Evolutionary conservation across 2,329 filamentous ascomycete species (phyloP).

Genomic region (Tolypocladium ophioglossoides): DNA sequence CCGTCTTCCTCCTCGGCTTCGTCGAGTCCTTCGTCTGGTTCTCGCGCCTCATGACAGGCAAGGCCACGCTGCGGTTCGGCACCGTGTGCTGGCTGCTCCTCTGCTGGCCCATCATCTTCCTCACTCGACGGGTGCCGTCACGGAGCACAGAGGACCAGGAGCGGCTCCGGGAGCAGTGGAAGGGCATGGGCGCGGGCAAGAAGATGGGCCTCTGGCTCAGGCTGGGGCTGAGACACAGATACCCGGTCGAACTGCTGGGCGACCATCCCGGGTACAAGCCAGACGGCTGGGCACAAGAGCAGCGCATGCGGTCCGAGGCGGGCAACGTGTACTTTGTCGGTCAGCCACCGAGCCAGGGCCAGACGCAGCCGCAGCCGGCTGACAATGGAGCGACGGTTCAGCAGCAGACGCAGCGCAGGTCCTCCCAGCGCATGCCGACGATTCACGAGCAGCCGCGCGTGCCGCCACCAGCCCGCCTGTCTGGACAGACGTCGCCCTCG

Average conservation of each 20-base stretch:
- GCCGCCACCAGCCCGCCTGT: neutral
- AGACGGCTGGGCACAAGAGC: neutral
- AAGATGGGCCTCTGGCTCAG: conserved; percentile 8
- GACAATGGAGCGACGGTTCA: neutral
- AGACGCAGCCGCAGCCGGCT: neutral
- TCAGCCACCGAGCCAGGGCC: neutral
- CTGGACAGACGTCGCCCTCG: neutral
- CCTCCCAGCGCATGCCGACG: neutral
- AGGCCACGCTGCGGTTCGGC: conserved; percentile 15
- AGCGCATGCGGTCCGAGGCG: neutral
- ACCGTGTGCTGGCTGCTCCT: conserved; percentile 18
- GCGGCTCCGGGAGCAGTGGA: conserved; percentile 7
- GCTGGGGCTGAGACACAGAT: conserved; percentile 9
- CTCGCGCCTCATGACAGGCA: conserved; percentile 18
- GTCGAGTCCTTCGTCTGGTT: conserved; percentile 21
- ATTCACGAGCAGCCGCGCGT: neutral
- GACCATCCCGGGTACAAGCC: conserved; percentile 2
- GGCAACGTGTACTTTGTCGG: neutral
- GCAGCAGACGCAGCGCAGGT: neutral
- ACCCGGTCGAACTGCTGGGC: conserved; percentile 8
- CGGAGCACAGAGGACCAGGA: conserved; percentile 4
- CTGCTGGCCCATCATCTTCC: conserved; percentile 4
- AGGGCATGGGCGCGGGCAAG: conserved; percentile 1
- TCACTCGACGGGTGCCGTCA: conserved; percentile 6
- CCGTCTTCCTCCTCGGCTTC: conserved; percentile 18